A percentile compares a stretch with the other conserved stretches of the same genome.
These are phyloP conservation scores for Globisporangium takayamanum DNA, from an alignment of 352 stramenopile species.

Conservation along the genomic window DNA sequence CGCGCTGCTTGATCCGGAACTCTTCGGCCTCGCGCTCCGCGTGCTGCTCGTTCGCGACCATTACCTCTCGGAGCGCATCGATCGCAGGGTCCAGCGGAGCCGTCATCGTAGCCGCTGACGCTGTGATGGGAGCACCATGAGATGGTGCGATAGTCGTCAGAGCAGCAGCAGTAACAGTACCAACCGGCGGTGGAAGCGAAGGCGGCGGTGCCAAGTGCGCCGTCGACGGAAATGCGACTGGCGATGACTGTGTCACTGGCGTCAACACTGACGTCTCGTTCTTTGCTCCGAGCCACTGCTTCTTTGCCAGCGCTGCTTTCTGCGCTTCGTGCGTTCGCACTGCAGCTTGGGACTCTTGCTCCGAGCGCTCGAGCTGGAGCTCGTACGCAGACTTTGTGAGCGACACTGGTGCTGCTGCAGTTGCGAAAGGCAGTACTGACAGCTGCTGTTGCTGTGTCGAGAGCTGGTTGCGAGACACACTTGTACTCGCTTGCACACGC, in stretches of 20 bases:
- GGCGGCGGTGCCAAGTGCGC: background rate
- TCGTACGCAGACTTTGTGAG: conserved; percentile 31
- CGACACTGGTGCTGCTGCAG: background rate
- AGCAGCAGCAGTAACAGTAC: background rate
- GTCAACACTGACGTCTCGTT: background rate
- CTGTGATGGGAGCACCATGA: background rate
- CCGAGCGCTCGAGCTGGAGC: conserved; percentile 36
- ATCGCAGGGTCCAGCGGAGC: conserved; percentile 25
- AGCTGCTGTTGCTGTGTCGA: background rate
- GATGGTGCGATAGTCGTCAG: background rate
- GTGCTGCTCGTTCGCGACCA: conserved; percentile 37
- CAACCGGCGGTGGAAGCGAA: background rate
- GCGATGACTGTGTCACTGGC: background rate
- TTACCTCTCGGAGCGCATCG: conserved; percentile 29
- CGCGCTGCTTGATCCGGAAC: conserved; percentile 32
- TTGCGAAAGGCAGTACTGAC: too few species aligned
- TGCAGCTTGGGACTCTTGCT: conserved; percentile 37
- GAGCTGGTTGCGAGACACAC: too few species aligned
- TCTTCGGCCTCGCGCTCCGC: conserved; percentile 35
- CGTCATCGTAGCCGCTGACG: background rate
- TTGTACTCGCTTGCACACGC: too few species aligned
- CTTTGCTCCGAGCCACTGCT: conserved; percentile 17
- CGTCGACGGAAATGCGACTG: background rate
- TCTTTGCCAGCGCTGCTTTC: conserved; percentile 30
- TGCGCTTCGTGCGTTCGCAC: conserved; percentile 32